phyloP scores from a whole-genome alignment of 208 protist species.

The Naegleria gruberi region DNA sequence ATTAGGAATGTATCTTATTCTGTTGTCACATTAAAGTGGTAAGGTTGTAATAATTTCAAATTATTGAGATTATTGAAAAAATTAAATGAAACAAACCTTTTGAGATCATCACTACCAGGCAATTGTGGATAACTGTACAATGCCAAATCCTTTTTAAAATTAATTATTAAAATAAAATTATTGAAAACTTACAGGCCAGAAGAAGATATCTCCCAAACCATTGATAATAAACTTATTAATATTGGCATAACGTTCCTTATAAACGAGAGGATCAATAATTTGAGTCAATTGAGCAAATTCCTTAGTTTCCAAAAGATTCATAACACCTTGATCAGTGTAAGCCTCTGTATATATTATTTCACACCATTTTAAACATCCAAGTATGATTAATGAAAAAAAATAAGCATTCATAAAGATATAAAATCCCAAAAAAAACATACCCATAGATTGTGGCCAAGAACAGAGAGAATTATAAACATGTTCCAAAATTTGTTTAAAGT shows the following conservation, averaged over 20 bases:
- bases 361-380: background rate
- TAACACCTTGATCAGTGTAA: background rate
- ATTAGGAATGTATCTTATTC: background rate
- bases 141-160: too few species aligned
- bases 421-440: background rate
- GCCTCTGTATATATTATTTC: background rate
- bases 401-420: too few species aligned
- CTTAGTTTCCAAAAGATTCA: background rate
- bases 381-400: background rate
- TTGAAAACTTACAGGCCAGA: background rate
- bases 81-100: too few species aligned
- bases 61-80: too few species aligned
- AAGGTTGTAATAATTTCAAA: too few species aligned
- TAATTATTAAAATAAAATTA: too few species aligned
- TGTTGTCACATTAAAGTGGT: background rate
- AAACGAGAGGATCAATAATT: conserved; percentile 3
- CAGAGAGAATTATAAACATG: background rate
- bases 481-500: background rate
- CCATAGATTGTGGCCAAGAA: background rate
- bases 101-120: background rate
- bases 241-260: background rate
- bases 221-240: background rate
- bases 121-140: background rate
- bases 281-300: background rate
- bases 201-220: background rate